phyloP scores from a whole-genome alignment of 768 basidiomycete genomes.

The Amanita rimosa region DNA sequence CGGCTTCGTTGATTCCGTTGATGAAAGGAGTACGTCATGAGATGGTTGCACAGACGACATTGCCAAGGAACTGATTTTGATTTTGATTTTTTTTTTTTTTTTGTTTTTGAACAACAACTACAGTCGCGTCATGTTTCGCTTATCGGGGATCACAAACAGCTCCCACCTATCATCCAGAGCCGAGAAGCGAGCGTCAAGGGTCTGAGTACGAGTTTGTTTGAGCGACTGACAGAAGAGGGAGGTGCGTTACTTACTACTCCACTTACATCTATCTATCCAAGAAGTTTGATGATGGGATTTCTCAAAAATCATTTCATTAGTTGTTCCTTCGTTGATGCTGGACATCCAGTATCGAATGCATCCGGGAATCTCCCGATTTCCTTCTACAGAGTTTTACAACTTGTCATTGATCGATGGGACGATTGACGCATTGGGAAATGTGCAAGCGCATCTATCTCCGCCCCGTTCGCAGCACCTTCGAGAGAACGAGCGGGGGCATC shows the following conservation, averaged over 20 bases:
- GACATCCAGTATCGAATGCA: conserved; percentile 97
- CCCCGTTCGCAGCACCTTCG: conserved; percentile 47
- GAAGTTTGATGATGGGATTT: too few relatives aligned
- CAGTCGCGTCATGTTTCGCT: conserved; percentile 77
- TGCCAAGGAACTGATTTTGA: too few relatives aligned
- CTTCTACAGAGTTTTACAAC: conserved; percentile 75
- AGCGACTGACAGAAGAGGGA: conserved; percentile 75
- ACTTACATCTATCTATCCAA: too few relatives aligned
- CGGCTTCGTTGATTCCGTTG: conserved; percentile 79
- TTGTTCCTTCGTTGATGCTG: conserved; percentile 82
- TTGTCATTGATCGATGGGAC: conserved; percentile 66
- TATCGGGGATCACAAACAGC: conserved; percentile 96
- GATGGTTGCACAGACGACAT: neutral
- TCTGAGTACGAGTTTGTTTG: conserved; percentile 76
- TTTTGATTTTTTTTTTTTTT: too few relatives aligned
- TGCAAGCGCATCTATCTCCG: conserved; percentile 42
- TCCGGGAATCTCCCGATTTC: conserved; percentile 80
- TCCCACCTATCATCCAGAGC: conserved; percentile 81
- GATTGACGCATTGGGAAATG: conserved; percentile 37
- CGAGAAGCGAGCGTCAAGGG: conserved; percentile 64
- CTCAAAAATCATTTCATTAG: too few relatives aligned
- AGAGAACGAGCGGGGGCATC: conserved; percentile 24
- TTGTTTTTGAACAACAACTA: too few relatives aligned
- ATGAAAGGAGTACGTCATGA: conserved; percentile 77
- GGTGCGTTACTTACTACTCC: too few relatives aligned